A percentile compares a stretch with the other conserved stretches of the same genome.
Evolutionary conservation across 139 green algal genomes (phyloP).

Genomic region (Coccomyxa sp.): DNA sequence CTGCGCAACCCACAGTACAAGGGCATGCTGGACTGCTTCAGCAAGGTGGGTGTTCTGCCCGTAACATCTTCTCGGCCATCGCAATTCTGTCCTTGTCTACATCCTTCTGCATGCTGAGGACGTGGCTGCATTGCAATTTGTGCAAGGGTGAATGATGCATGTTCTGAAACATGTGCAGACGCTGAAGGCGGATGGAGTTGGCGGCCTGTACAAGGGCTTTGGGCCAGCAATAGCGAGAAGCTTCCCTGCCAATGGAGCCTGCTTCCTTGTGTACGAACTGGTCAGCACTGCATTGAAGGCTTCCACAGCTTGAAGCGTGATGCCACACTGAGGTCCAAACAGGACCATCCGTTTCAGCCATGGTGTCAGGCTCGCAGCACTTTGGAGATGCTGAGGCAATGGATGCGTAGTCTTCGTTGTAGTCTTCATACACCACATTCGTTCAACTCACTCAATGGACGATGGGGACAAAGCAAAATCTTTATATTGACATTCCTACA

Average conservation of each 20-base stretch:
- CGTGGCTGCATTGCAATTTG: neutral
- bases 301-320: neutral
- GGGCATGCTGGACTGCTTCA: conserved; percentile 45
- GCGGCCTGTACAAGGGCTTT: conserved; percentile 57
- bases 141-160: neutral
- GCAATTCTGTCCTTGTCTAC: neutral
- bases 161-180: conserved; percentile 6
- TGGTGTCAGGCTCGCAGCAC: no score
- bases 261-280: conserved; percentile 64
- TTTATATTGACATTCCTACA: no score
- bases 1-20: conserved; percentile 40
- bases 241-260: conserved; percentile 60
- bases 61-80: neutral
- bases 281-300: conserved; percentile 1
- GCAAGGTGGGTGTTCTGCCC: conserved; percentile 26
- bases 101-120: neutral
- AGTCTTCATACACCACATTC: no score
- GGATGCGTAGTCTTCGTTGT: no score
- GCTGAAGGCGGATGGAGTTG: conserved; percentile 33
- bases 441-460: no score
- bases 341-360: no score
- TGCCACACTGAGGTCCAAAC: no score
- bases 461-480: no score
- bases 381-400: no score
- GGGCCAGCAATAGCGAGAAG: conserved; percentile 44